Percentiles rank a stretch among this genome's conserved stretches.
Evolutionary conservation across 2,329 filamentous ascomycete species (phyloP).

Genomic region (Aspergillus texensis): DNA sequence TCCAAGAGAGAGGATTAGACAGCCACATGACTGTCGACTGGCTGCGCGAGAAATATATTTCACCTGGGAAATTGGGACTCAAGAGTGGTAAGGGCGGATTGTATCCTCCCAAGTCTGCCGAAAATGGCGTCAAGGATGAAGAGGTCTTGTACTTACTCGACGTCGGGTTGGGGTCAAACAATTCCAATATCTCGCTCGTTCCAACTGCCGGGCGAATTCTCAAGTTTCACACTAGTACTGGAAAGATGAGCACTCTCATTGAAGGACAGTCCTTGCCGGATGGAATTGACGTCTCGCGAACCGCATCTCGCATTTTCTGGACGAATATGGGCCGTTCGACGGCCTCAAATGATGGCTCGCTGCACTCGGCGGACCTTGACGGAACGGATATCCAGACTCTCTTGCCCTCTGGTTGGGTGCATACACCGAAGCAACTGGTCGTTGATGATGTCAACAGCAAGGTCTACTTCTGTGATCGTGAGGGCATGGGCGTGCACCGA

Average conservation of each 20-base stretch:
- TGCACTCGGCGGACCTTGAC: constrained; percentile 51
- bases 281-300: constrained; percentile 46
- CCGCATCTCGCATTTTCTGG: constrained; percentile 50
- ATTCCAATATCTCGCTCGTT: constrained; percentile 17
- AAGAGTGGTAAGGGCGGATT: constrained; percentile 43
- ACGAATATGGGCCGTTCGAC: constrained; percentile 51
- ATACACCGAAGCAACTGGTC: constrained; percentile 54
- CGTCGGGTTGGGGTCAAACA: constrained; percentile 27
- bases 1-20: constrained; percentile 50
- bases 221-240: neutral
- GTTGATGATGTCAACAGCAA: constrained; percentile 31
- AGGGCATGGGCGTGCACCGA: constrained; percentile 43
- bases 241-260: neutral
- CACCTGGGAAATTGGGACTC: constrained; percentile 49
- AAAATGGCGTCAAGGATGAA: constrained; percentile 14
- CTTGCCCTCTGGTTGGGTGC: constrained; percentile 46
- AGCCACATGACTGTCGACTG: constrained; percentile 46
- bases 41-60: constrained; percentile 50
- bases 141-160: constrained; percentile 27
- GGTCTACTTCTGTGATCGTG: constrained; percentile 49
- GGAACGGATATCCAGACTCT: constrained; percentile 51
- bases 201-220: constrained; percentile 10
- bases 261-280: constrained; percentile 41
- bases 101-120: constrained; percentile 21
- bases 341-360: constrained; percentile 43